Evolutionary conservation across 2,329 filamentous ascomycete genomes (phyloP).

Genomic region (Colletotrichum theobromicola): DNA sequence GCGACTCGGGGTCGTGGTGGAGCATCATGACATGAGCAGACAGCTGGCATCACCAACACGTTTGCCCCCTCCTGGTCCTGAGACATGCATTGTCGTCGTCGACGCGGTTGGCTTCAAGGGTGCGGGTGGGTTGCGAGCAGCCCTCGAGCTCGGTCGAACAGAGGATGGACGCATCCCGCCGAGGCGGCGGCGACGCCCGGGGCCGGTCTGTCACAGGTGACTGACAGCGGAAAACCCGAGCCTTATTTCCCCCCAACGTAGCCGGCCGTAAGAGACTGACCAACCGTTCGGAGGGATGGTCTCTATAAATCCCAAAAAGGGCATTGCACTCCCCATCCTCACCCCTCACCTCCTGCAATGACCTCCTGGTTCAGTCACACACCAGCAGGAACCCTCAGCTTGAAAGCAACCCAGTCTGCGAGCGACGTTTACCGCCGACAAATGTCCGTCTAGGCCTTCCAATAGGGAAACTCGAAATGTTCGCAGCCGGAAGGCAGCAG

Average conservation of each 20-base stretch:
- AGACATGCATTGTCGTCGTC: neutral
- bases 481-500: neutral
- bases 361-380: neutral
- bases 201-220: neutral
- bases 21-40: neutral
- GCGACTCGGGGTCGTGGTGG: neutral
- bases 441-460: neutral
- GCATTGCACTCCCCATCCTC: neutral
- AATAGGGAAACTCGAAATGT: neutral
- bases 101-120: neutral
- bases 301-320: neutral
- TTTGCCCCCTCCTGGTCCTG: neutral
- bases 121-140: neutral
- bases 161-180: neutral
- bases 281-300: neutral
- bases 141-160: neutral
- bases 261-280: neutral
- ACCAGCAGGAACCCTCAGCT: neutral
- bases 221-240: neutral
- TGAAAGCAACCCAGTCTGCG: neutral
- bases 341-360: neutral
- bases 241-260: neutral
- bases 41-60: neutral
- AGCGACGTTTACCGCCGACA: neutral
- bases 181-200: neutral